A percentile compares a stretch with the other conserved stretches of the same genome.
These are phyloP conservation scores for Lodderomyces metapsilosis DNA, from an alignment of 1,139 yeast genomes.

Conservation along the genomic window DNA sequence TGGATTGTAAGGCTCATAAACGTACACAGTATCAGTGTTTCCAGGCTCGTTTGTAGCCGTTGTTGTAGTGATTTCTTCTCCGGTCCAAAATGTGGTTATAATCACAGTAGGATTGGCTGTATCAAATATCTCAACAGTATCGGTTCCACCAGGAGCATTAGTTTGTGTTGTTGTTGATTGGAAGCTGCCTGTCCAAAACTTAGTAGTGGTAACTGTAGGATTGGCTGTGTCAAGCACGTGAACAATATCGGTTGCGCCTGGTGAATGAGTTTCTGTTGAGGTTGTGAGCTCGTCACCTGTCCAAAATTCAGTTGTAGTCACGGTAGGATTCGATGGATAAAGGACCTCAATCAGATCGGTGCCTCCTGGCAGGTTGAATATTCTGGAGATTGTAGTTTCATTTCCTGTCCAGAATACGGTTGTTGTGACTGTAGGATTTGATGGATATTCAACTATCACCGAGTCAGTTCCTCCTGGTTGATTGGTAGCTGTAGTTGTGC, in stretches of 20 bases:
- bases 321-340: slow-evolving; percentile 15
- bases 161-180: slow-evolving; percentile 9
- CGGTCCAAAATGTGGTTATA: slow-evolving; percentile 13
- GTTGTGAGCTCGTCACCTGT: slow-evolving; percentile 13
- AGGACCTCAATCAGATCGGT: slow-evolving; percentile 15
- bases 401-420: slow-evolving; percentile 4
- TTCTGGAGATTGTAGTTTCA: slow-evolving; percentile 15
- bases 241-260: slow-evolving; percentile 18
- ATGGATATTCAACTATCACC: slow-evolving; percentile 15
- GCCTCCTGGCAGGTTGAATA: slow-evolving; percentile 9
- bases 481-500: slow-evolving; percentile 10
- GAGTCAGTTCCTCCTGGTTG: slow-evolving; percentile 8
- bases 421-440: slow-evolving; percentile 7
- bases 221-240: slow-evolving; percentile 18
- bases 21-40: background rate
- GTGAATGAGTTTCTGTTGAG: slow-evolving; percentile 7
- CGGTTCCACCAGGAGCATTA: slow-evolving; percentile 13
- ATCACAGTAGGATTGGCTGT: slow-evolving; percentile 15
- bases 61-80: slow-evolving; percentile 9
- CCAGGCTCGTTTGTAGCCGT: slow-evolving; percentile 10
- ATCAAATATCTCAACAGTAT: slow-evolving; percentile 15
- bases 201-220: slow-evolving; percentile 9
- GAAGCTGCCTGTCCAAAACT: background rate
- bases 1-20: slow-evolving; percentile 8
- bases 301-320: slow-evolving; percentile 11